A percentile compares a stretch with the other conserved stretches of the same genome.
Conservation (phyloP, 2,329 filamentous ascomycete genomes). For the Fusarium avenaceum region DNA sequence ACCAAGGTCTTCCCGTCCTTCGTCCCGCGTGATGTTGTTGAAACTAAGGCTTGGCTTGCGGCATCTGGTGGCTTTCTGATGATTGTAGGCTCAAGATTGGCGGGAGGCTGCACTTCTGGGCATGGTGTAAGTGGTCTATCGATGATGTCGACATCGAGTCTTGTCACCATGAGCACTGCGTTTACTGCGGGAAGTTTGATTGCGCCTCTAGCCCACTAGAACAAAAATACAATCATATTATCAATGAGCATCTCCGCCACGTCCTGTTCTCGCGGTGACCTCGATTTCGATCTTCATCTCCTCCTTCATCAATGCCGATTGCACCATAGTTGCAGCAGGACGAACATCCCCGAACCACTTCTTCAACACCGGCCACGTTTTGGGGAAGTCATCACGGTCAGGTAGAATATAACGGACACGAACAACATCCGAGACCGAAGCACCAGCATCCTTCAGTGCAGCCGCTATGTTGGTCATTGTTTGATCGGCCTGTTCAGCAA, state of each 20-base stretch:
- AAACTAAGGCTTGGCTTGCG: constrained; percentile 58
- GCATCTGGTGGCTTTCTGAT: constrained; percentile 69
- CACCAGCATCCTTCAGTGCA: constrained; percentile 61
- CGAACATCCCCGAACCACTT: constrained; percentile 64
- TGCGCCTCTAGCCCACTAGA: constrained; percentile 49
- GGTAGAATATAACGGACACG: constrained; percentile 67
- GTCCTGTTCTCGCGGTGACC: constrained; percentile 56
- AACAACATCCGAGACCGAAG: constrained; percentile 62
- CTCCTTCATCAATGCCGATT: constrained; percentile 65
- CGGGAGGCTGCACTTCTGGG: constrained; percentile 76
- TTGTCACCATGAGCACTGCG: constrained; percentile 70
- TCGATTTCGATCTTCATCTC: constrained; percentile 62
- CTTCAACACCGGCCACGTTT: constrained; percentile 64
- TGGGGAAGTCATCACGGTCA: constrained; percentile 61
- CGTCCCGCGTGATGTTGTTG: constrained; percentile 42
- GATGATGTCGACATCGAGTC: constrained; percentile 71
- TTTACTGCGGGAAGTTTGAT: constrained; percentile 65
- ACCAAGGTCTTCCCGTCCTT: constrained; percentile 52
- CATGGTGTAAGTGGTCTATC: constrained; percentile 78
- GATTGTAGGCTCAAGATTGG: constrained; percentile 71
- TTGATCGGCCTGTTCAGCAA: constrained; percentile 65
- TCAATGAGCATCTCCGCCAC: constrained; percentile 18
- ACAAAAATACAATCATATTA: not conserved
- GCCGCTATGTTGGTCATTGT: constrained; percentile 61
- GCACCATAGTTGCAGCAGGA: constrained; percentile 68